Evolutionary conservation across 176 grass and related monocot species (phyloP), one percentile per base, ranked within the genome.

Genomic region (Stipa capillata): DNA sequence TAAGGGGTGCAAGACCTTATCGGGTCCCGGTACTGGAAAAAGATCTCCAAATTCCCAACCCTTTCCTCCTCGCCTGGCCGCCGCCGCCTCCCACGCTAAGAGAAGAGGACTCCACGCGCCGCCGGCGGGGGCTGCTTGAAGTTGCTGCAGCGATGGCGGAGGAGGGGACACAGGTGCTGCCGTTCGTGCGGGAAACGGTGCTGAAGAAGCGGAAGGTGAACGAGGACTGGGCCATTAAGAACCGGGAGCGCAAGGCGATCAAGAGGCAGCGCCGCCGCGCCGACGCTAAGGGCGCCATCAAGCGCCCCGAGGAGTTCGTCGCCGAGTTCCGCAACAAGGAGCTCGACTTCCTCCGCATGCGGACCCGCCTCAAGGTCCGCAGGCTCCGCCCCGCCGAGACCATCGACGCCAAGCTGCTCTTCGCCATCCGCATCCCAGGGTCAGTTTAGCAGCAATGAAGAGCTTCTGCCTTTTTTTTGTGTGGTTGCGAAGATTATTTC

Each of bases 381-480:
- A 99, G 79, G 64, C 54, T 89, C 10, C 72, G 81, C 9, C 56
- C 67, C 34, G 63, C 12, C 49, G 85, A 93, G 4, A 17, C n/a
- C 42, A 20, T 93, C 33, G 65, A 79, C 78, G 81, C 92, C 84
- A 85, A 86, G 66, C 84, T 99, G 28, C 27, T 99, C 48, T 99
- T 99, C 72, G 92, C 79, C 24, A 81, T 95, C n/a, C 92, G 92
- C 81, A 91, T 99, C 77, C 92, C 76, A 20, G 96, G 96, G 96
- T 95, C 23, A 62, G 87, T 78, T n/a, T n/a, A n/a, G n/a, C n/a
- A n/a, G n/a, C n/a, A n/a, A n/a, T n/a, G n/a, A n/a, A n/a, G n/a
- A n/a, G n/a, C n/a, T n/a, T n/a, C n/a, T n/a, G n/a, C n/a, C n/a
- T n/a, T n/a, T n/a, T n/a, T n/a, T n/a, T n/a, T n/a, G n/a, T n/a